phyloP scores from a whole-genome alignment of 2,329 filamentous ascomycete species.

The Cordyceps cateniannulata region DNA sequence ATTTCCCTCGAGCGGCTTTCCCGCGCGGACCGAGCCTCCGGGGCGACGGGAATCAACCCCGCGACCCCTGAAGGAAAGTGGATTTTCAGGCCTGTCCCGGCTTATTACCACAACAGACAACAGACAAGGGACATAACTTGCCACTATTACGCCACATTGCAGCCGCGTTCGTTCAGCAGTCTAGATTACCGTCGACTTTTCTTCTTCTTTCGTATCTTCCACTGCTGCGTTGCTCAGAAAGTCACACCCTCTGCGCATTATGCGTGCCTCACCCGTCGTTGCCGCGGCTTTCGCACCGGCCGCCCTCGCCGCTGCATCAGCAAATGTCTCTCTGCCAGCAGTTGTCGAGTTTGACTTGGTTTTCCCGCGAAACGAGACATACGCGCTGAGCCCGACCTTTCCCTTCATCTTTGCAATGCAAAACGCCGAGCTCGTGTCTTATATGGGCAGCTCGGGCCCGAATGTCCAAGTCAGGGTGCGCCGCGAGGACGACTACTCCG shows the following conservation, averaged over 20 bases:
- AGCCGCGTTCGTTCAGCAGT: background rate
- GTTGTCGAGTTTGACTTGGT: conserved; percentile 1
- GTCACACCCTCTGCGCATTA: background rate
- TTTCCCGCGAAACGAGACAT: conserved; percentile 1
- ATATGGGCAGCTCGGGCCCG: background rate
- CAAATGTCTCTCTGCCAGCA: background rate
- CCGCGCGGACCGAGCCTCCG: background rate
- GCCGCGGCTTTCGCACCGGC: background rate
- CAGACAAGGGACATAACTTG: background rate
- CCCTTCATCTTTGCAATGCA: background rate
- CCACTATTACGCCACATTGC: background rate
- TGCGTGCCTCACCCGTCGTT: background rate
- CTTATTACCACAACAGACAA: background rate
- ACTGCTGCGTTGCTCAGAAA: background rate
- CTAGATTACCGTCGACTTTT: background rate
- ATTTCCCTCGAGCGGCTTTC: background rate
- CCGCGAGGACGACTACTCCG: background rate
- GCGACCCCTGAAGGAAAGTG: background rate
- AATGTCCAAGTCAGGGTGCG: background rate
- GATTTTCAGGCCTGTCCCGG: background rate
- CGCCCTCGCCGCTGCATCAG: background rate
- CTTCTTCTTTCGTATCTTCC: background rate
- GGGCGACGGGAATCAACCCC: background rate
- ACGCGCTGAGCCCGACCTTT: background rate
- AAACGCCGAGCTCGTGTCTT: background rate